Percentiles rank a stretch among this genome's conserved stretches.
phyloP scores from a whole-genome alignment of 306 rosid species.

The Castanospermum australe region DNA sequence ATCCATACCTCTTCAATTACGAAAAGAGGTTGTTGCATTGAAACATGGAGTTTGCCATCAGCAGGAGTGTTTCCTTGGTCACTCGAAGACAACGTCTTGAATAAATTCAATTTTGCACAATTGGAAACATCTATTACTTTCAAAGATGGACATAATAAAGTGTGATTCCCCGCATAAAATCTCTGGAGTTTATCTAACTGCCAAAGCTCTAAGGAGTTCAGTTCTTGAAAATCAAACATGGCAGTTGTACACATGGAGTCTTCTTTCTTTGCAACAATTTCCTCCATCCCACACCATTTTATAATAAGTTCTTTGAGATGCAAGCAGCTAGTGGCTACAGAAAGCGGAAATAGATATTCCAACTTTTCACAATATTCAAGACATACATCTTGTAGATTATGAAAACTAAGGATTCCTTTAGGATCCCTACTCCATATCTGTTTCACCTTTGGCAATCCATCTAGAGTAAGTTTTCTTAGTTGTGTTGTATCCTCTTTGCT shows the following conservation, averaged over 20 bases:
- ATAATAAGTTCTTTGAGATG: background rate
- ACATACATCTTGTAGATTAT: background rate
- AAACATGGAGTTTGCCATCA: background rate
- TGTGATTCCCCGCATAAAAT: background rate
- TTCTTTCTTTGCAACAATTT: conserved; percentile 5
- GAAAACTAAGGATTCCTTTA: background rate
- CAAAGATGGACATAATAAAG: conserved; percentile 19
- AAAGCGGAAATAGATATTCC: background rate
- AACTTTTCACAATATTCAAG: background rate
- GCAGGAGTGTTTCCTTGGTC: background rate
- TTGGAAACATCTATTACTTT: rapidly evolving
- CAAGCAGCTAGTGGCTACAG: background rate
- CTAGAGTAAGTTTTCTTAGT: conserved; percentile 11
- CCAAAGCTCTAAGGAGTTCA: background rate
- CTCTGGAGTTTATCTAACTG: background rate
- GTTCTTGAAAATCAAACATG: background rate
- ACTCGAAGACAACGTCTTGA: background rate
- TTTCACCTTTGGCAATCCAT: background rate
- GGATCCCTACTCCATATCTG: conserved; percentile 22
- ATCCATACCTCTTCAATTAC: background rate
- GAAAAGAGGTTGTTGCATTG: background rate
- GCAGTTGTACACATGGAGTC: background rate
- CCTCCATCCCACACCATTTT: background rate
- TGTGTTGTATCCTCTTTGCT: background rate
- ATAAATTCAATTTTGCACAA: background rate